Conservation (phyloP, 176 grass and related monocot genomes). For the Juncus inflexus region DNA sequence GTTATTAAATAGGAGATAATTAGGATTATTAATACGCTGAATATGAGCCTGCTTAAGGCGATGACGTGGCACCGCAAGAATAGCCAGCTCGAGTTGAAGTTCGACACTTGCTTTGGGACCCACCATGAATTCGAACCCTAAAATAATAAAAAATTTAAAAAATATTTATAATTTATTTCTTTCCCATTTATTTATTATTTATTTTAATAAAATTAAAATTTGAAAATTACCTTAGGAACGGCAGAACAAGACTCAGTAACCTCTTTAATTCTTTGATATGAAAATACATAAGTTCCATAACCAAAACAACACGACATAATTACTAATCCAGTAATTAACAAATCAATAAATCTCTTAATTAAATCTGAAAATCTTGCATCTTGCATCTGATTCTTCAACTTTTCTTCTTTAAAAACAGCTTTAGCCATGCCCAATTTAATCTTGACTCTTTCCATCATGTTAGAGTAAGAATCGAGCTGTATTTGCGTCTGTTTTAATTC, state of each 20-base stretch:
- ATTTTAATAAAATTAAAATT: neutral
- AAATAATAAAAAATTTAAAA: conserved; percentile 16
- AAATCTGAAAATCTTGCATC: conserved; percentile 59
- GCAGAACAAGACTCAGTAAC: conserved; percentile 50
- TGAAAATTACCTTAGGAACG: conserved; percentile 42
- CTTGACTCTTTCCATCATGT: conserved; percentile 76
- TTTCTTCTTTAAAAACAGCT: conserved; percentile 72
- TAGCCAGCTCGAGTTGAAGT: conserved; percentile 54
- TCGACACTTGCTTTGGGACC: conserved; percentile 66
- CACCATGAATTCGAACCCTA: conserved; percentile 88
- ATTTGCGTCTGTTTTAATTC: conserved; percentile 72
- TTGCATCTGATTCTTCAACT: conserved; percentile 69
- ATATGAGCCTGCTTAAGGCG: conserved; percentile 53
- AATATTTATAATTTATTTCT: neutral
- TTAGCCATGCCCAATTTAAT: conserved; percentile 77
- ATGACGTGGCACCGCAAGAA: conserved; percentile 69
- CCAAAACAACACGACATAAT: conserved; percentile 69
- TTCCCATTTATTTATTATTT: neutral
- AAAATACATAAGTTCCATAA: conserved; percentile 70
- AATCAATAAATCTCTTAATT: conserved; percentile 63
- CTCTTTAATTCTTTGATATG: conserved; percentile 73
- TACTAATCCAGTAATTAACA: conserved; percentile 74
- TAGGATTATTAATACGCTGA: conserved; percentile 86
- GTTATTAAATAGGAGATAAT: conserved; percentile 58
- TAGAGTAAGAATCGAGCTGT: conserved; percentile 52